Evolutionary conservation across 257 asterid genomes (phyloP), one percentile per base, ranked within the genome.

Genomic region (Echites panduratus): DNA sequence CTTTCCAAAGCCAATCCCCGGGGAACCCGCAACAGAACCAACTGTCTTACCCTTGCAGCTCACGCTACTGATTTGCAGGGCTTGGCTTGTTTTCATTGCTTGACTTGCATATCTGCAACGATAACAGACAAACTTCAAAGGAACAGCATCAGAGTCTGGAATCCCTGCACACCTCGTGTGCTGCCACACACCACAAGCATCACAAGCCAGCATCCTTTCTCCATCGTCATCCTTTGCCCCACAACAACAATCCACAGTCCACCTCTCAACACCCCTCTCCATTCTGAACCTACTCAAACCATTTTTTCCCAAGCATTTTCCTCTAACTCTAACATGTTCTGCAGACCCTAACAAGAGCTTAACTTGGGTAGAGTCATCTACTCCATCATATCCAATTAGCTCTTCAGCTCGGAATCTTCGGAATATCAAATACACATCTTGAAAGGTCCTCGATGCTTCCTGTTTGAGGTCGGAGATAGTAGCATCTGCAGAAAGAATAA

Each of bases 201-300:
- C 99, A 68, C 99, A 94, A 10, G 99, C 97, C 85, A 91, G 70
- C 99, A 94, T 94, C 47, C 98, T 79, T 85, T 94, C 99, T 6
- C 99, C 99, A 17, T 94, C 99, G 5, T 94, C 99, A 40, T 94
- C 99, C 82, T 76, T 87, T 0, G 99, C 97, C 2, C 99, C 97
- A 45, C 99, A 94, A 11, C 73, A 53, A 78, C 99, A 94, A 68
- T 89, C 99, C 75, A 94, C 97, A 0, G 89, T 82, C 99, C 99
- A 94, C 72, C 93, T 87, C 72, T 94, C 99, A 0, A 85, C 53
- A 9, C 99, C 99, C 83, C 96, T 84, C 52, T 94, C 99, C 96
- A 87, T 87, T 74, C 97, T 84, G 75, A 73, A 94, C 82, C 87
- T 83, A 58, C 89, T 81, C 72, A 84, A n/a, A 0, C 90, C 83